Conservation (phyloP, 805 yeast species). For the Cyberlindnera mycetangii region DNA sequence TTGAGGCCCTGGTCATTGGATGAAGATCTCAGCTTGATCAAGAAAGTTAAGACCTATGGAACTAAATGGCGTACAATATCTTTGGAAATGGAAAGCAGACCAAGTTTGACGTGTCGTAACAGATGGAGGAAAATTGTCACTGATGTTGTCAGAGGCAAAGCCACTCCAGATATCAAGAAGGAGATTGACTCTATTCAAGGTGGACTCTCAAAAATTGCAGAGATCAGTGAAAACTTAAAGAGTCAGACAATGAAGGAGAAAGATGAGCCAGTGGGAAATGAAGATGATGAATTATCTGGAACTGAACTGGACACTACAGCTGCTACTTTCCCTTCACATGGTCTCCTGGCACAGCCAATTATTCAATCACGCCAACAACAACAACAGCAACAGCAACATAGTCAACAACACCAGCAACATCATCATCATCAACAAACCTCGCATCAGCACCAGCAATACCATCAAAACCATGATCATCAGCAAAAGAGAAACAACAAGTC, state of each 20-base stretch:
- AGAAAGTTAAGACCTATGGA: slow-evolving; percentile 66
- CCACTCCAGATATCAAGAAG: slow-evolving; percentile 48
- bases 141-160: slow-evolving; percentile 66
- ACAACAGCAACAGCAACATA: neutral
- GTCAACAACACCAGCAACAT: neutral
- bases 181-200: slow-evolving; percentile 57
- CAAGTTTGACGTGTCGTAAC: slow-evolving; percentile 86
- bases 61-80: slow-evolving; percentile 89
- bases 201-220: slow-evolving; percentile 29
- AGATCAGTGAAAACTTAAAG: slow-evolving; percentile 22
- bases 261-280: slow-evolving; percentile 1
- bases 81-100: slow-evolving; percentile 67
- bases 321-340: no score
- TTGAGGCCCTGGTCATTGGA: slow-evolving; percentile 74
- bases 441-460: neutral
- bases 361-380: neutral
- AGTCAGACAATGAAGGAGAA: slow-evolving; percentile 13
- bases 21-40: slow-evolving; percentile 72
- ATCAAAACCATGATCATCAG: neutral
- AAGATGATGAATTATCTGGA: slow-evolving; percentile 3
- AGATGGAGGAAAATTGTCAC: slow-evolving; percentile 88
- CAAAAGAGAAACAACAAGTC: neutral
- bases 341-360: no score
- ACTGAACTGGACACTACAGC: neutral
- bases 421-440: neutral